A percentile compares a stretch with the other conserved stretches of the same genome.
Conservation (phyloP, 345 rosid species). For the Odontarrhena argentea region DNA sequence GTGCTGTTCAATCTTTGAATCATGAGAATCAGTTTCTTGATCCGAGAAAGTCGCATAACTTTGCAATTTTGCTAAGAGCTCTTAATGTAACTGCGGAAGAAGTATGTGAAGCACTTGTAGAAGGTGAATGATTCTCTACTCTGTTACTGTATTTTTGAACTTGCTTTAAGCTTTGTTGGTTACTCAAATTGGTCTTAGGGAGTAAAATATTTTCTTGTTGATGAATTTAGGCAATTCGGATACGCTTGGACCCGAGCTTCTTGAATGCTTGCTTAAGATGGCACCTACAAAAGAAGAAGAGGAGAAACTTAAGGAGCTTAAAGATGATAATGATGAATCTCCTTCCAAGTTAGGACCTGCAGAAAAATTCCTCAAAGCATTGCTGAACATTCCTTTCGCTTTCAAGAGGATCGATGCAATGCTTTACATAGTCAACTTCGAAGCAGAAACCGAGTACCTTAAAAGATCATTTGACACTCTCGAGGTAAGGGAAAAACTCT, state of each 20-base stretch:
- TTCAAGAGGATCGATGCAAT: conserved; percentile 89
- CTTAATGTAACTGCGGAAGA: conserved; percentile 89
- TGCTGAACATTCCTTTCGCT: conserved; percentile 82
- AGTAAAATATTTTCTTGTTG: not conserved
- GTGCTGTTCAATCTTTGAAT: conserved; percentile 40
- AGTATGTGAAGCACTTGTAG: conserved; percentile 88
- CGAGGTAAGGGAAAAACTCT: conserved; percentile 50
- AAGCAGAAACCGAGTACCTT: conserved; percentile 83
- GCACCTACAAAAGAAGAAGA: conserved; percentile 94
- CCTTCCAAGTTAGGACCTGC: conserved; percentile 86
- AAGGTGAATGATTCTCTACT: conserved; percentile 52
- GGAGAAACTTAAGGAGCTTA: conserved; percentile 70
- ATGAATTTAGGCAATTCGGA: conserved; percentile 76
- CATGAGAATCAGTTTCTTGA: conserved; percentile 81
- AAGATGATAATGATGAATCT: conserved; percentile 52
- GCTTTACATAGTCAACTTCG: conserved; percentile 88
- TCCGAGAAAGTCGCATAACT: conserved; percentile 87
- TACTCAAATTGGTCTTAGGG: not conserved
- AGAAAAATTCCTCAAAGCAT: conserved; percentile 83
- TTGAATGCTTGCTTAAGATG: conserved; percentile 91
- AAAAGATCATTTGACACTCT: conserved; percentile 71
- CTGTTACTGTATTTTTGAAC: not conserved
- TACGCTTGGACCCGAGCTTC: conserved; percentile 85
- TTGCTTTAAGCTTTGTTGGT: not conserved
- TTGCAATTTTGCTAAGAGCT: conserved; percentile 89